These are phyloP conservation scores for Phytophthora meadii DNA, from an alignment of 352 stramenopile species.

Conservation along the genomic window DNA sequence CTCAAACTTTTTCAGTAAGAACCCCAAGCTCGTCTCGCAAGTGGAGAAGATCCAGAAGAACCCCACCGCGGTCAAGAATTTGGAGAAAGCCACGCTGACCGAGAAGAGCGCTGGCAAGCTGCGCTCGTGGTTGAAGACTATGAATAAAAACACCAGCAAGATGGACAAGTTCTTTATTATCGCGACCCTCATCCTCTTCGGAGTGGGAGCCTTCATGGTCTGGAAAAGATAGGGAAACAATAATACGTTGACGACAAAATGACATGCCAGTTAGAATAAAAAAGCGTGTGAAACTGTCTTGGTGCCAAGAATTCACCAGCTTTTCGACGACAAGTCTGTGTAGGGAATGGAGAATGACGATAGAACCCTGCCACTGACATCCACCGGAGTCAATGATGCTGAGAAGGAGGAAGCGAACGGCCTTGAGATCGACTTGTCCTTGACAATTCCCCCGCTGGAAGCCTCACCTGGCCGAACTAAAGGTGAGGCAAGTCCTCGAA, in stretches of 20 bases:
- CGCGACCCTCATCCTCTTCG: slow-evolving; percentile 9
- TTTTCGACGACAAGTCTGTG: not conserved
- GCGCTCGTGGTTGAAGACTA: slow-evolving; percentile 2
- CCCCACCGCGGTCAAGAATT: slow-evolving; percentile 1
- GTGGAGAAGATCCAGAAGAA: slow-evolving; percentile 13
- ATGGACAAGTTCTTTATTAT: slow-evolving; percentile 14
- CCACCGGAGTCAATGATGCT: not conserved
- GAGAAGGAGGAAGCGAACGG: slow-evolving; percentile 1
- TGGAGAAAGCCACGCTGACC: slow-evolving; percentile 9
- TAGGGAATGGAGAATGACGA: slow-evolving; percentile 16
- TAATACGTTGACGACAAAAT: not conserved
- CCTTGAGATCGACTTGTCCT: slow-evolving; percentile 10
- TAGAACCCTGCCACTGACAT: not conserved
- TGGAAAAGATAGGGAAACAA: not conserved
- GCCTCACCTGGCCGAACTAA: slow-evolving; percentile 7
- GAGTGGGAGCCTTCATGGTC: not conserved
- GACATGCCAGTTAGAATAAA: not conserved
- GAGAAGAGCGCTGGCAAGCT: slow-evolving; percentile 5
- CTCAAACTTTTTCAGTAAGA: not conserved
- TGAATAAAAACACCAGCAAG: slow-evolving; percentile 10
- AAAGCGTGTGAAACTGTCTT: slow-evolving; percentile 31
- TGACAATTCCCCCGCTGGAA: slow-evolving; percentile 7
- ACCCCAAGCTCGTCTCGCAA: slow-evolving; percentile 4
- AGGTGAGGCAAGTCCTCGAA: slow-evolving; percentile 20
- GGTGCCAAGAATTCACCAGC: no score